Conservation (phyloP, 2,329 filamentous ascomycete species). For the Fusarium tjaetaba region DNA sequence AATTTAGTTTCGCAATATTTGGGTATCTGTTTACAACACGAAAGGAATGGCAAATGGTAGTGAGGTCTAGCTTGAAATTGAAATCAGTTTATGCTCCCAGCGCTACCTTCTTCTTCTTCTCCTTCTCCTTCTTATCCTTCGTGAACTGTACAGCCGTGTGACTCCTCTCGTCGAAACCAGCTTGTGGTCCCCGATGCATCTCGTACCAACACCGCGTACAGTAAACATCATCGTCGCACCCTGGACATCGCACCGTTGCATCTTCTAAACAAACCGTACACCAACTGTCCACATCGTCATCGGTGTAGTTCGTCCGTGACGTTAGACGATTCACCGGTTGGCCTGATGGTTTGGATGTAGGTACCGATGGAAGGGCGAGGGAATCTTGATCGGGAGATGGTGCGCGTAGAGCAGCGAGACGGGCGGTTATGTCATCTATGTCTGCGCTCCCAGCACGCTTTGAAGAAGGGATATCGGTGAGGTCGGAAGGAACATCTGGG, state of each 20-base stretch:
- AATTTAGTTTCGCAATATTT: constrained; percentile 15
- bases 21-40: constrained; percentile 28
- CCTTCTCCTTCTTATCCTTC: constrained; percentile 49
- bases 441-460: constrained; percentile 43
- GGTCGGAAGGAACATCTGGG: constrained; percentile 58
- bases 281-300: constrained; percentile 80
- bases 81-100: constrained; percentile 48
- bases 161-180: constrained; percentile 74
- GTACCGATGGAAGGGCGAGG: constrained; percentile 60
- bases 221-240: constrained; percentile 78
- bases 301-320: constrained; percentile 61
- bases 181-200: constrained; percentile 76
- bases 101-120: constrained; percentile 49
- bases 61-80: constrained; percentile 22
- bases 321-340: constrained; percentile 52
- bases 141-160: constrained; percentile 74
- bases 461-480: constrained; percentile 50
- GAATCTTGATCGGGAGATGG: constrained; percentile 43
- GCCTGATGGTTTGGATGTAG: constrained; percentile 59
- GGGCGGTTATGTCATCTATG: constrained; percentile 58
- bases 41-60: constrained; percentile 1
- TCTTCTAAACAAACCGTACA: constrained; percentile 86
- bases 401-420: constrained; percentile 62
- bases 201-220: constrained; percentile 84
- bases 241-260: constrained; percentile 75